Conservation (phyloP, 495 filamentous ascomycete species). For the Cercophora samala region DNA sequence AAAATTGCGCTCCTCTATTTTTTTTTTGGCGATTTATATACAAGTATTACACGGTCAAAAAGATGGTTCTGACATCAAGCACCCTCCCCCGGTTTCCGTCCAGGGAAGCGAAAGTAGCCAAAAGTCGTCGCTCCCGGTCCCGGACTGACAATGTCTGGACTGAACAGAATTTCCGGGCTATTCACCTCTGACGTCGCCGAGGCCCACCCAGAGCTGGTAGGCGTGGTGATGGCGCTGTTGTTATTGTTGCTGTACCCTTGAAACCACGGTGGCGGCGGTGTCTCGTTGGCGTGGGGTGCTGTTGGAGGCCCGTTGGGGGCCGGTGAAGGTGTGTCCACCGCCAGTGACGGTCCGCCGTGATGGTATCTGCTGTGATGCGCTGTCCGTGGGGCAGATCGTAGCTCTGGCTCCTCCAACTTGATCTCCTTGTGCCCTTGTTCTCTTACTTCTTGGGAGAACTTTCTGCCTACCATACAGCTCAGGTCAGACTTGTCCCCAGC, state of each 20-base stretch:
- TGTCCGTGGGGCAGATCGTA: neutral
- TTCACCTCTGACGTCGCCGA: neutral
- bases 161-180: neutral
- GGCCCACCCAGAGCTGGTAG: neutral
- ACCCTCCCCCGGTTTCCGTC: neutral
- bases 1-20: neutral
- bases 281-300: neutral
- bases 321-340: neutral
- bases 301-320: neutral
- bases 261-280: neutral
- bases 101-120: neutral
- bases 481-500: neutral
- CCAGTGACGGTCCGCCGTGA: neutral
- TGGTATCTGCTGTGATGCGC: neutral
- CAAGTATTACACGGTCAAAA: neutral
- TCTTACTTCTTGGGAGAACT: neutral
- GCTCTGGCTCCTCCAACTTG: neutral
- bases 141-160: constrained; percentile 1
- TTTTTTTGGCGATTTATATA: neutral
- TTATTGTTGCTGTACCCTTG: neutral
- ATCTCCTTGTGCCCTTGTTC: neutral
- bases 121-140: neutral
- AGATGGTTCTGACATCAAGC: neutral
- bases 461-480: neutral
- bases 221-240: neutral